These are phyloP conservation scores for Flagelloscypha sp. DNA, from an alignment of 768 basidiomycete species.

Conservation along the genomic window DNA sequence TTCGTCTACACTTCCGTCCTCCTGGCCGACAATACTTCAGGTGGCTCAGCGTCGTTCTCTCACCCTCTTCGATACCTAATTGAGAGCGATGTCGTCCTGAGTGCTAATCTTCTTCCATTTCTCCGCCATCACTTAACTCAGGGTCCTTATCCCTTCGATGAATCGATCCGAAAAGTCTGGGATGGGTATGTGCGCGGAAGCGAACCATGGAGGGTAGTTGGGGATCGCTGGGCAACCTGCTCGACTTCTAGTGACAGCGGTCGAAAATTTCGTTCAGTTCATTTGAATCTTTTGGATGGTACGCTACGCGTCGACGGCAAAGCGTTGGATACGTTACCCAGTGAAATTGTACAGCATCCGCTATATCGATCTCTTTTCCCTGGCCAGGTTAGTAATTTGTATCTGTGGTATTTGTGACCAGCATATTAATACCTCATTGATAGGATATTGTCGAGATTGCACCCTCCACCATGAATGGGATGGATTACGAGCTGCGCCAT, in stretches of 20 bases:
- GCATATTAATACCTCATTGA: neutral
- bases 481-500: constrained; percentile 20
- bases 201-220: too few relatives aligned
- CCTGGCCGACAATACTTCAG: too few relatives aligned
- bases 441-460: constrained; percentile 24
- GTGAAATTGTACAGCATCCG: constrained; percentile 11
- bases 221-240: constrained; percentile 22
- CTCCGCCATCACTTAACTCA: too few relatives aligned
- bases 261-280: constrained; percentile 15
- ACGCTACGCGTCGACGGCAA: constrained; percentile 20
- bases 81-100: too few relatives aligned
- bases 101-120: too few relatives aligned
- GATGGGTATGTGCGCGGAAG: too few relatives aligned
- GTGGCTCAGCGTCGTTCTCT: too few relatives aligned
- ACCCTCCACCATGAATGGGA: constrained; percentile 24
- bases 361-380: constrained; percentile 17
- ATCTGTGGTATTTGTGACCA: neutral
- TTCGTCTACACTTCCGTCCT: neutral
- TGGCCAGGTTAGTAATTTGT: constrained; percentile 11
- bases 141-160: too few relatives aligned
- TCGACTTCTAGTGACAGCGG: constrained; percentile 11
- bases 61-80: too few relatives aligned
- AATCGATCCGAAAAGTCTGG: too few relatives aligned
- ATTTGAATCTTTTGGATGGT: constrained; percentile 17
- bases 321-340: constrained; percentile 17